Evolutionary conservation across 2,329 filamentous ascomycete species (phyloP).

Genomic region (Calonectria ilicicola): DNA sequence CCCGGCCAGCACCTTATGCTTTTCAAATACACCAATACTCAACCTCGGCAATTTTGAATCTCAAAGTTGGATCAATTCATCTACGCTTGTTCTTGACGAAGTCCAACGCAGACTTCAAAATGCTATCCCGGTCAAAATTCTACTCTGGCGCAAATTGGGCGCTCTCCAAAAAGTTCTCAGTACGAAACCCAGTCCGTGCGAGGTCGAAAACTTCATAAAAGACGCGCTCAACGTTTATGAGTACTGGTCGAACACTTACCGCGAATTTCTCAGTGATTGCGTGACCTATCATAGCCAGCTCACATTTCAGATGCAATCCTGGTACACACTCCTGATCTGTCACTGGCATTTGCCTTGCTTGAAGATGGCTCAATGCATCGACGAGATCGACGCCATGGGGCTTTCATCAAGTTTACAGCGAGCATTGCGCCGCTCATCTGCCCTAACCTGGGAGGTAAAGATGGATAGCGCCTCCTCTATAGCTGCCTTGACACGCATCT

Average conservation of each 20-base stretch:
- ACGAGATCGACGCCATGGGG: not conserved
- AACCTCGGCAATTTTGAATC: not conserved
- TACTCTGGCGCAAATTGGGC: not conserved
- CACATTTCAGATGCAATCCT: not conserved
- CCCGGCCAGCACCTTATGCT: not conserved
- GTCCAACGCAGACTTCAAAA: not conserved
- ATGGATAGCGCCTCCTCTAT: not conserved
- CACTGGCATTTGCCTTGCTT: not conserved
- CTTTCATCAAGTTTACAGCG: not conserved
- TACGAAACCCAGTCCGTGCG: no score
- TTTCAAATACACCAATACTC: not conserved
- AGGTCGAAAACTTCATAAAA: not conserved
- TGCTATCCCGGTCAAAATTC: not conserved
- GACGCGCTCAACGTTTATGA: not conserved
- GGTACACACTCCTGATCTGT: not conserved
- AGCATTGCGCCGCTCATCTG: not conserved
- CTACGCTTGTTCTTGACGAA: not conserved
- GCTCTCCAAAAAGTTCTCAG: not conserved
- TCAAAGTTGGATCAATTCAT: not conserved
- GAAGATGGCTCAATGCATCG: not conserved
- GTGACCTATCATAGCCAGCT: not conserved
- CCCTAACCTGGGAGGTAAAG: not conserved
- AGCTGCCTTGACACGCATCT: not conserved
- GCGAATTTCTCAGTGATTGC: not conserved
- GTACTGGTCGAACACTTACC: not conserved